Conservation (phyloP, 768 basidiomycete species). For the Obba rivulosa region DNA sequence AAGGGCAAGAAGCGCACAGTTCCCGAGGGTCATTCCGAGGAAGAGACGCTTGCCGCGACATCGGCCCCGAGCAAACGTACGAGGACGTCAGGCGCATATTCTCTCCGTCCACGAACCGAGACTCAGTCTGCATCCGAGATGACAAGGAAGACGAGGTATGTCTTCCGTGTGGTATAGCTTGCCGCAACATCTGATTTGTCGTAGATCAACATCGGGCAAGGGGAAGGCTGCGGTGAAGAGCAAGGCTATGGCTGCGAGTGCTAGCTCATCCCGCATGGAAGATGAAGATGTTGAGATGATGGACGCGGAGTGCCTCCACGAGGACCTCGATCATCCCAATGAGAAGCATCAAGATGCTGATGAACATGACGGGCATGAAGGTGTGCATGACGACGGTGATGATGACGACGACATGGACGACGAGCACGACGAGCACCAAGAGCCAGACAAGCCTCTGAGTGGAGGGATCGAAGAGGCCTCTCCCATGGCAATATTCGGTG, state of each 20-base stretch:
- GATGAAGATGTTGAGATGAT: constrained; percentile 78
- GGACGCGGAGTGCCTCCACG: constrained; percentile 53
- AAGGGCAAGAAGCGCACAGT: constrained; percentile 94
- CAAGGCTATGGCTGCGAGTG: constrained; percentile 38
- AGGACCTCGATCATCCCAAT: constrained; percentile 38
- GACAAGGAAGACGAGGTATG: constrained; percentile 74
- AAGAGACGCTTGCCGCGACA: constrained; percentile 38
- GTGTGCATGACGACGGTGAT: constrained; percentile 42
- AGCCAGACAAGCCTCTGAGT: constrained; percentile 29
- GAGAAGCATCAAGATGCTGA: constrained; percentile 45
- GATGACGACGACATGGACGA: constrained; percentile 43
- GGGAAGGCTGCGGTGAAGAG: constrained; percentile 42
- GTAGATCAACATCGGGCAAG: constrained; percentile 47
- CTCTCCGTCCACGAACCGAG: constrained; percentile 56
- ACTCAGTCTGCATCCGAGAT: constrained; percentile 45
- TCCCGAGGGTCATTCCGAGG: constrained; percentile 63
- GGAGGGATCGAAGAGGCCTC: constrained; percentile 56
- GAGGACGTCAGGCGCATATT: constrained; percentile 48
- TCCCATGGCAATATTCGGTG: constrained; percentile 78
- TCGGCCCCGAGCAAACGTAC: constrained; percentile 57
- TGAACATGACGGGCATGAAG: constrained; percentile 38
- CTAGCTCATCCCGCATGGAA: constrained; percentile 58
- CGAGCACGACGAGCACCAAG: constrained; percentile 38
- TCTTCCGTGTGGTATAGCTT: neutral
- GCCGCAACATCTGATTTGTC: constrained; percentile 3